Base-by-base conservation (phyloP, 139 green algal genomes). In the Penium margaritaceum region DNA sequence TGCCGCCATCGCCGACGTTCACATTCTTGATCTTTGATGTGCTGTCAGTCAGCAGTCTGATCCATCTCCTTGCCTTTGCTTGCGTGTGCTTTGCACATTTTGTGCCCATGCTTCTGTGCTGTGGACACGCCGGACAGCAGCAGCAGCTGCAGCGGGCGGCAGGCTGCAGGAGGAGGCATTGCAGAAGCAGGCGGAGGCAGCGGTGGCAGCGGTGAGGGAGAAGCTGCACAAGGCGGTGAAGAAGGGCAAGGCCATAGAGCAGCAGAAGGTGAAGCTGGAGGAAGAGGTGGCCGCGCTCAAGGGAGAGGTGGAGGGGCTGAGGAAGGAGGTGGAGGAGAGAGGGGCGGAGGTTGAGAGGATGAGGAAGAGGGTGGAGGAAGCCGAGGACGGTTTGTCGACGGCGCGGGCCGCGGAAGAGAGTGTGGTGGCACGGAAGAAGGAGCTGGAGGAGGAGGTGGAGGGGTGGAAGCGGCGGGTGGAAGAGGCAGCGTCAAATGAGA, bases 171-270 rank as follows among this genome's bases (percentile, higher is more conserved):
- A n/a, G n/a, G n/a, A n/a, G n/a, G n/a, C n/a, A n/a, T 55, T 19
- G 44, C 2, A 2, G 55, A 44, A 34, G 54, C 39, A 75, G 58
- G 39, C 58, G 14, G 44, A 75, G 67, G 55, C 73, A 21, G 44
- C 76, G 55, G 58, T 75, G 37, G 55, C 33, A 1, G 34, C n/a
- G 58, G 19, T 77, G 55, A 55, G 70, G 33, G 70, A 77, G 33
- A 77, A 77, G 36, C 57, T 77, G 36, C 65, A 75, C 19, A 75
- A 58, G 5, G 70, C 70, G 19, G 54, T 77, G 19, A 75, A 75
- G 15, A 77, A 77, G 36, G 70, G 70, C 32, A 77, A 77, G 60
- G 55, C 21, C 5, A 77, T 77, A 7, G 70, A 77, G n/a, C 70
- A 77, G 55, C 58, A 70, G 60, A 77, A 71, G 70, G 19, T 71